A percentile compares a stretch with the other conserved stretches of the same genome.
Evolutionary conservation across 306 rosid species (phyloP).

Genomic region (Cyclanthera cordifolia): DNA sequence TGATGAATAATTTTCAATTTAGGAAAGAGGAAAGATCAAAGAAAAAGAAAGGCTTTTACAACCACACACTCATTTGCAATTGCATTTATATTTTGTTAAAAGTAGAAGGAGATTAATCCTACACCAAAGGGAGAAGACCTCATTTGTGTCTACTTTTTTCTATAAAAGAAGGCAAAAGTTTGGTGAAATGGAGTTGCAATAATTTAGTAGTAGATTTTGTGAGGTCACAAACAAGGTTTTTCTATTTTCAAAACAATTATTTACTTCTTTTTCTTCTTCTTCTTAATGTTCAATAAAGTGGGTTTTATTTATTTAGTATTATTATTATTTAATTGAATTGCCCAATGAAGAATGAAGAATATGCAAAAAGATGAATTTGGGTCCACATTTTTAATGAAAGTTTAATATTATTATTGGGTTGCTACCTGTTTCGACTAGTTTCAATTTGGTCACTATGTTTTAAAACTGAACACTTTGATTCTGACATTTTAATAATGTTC

Average conservation of each 20-base stretch:
- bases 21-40: no score
- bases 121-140: not conserved
- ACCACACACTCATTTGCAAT: no score
- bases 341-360: not conserved
- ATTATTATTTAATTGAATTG: no score
- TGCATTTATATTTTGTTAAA: not conserved
- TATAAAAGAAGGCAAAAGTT: not conserved
- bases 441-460: no score
- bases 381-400: not conserved
- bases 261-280: not conserved
- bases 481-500: no score
- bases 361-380: not conserved
- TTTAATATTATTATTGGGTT: no score
- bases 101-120: not conserved
- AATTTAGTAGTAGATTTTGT: not conserved
- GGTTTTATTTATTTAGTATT: no score
- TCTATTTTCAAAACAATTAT: not conserved
- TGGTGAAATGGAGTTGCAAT: constrained; percentile 2
- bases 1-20: not conserved
- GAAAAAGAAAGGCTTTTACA: not conserved
- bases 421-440: no score
- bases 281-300: no score
- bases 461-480: no score
- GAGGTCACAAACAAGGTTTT: not conserved
- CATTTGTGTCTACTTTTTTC: not conserved